Base-by-base conservation (phyloP, 176 grass and related monocot species). In the Oryza punctata region DNA sequence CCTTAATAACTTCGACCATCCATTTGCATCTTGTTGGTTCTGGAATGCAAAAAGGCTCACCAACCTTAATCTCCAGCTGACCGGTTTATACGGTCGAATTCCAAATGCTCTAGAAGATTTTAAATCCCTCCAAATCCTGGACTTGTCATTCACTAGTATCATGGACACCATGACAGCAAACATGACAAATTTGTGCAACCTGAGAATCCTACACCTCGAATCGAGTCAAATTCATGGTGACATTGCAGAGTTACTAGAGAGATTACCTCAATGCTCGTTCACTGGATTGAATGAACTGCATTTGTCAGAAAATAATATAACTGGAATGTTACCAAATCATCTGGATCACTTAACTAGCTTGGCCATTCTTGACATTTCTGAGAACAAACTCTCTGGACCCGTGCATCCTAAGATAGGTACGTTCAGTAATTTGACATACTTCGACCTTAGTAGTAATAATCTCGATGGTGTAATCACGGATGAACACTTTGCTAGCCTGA, bases 321-420 rank as follows among this genome's bases (percentile, higher is more conserved):
- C 15, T 0, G 82, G 73, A n/a, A 11, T 7, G 6, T 6, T 83
- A 5, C 81, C 70, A 0, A 1, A 27, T 2, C 9, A 0, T 2
- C 23, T 85, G 0, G 35, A 5, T 1, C 10, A 70, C 1, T 45
- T 70, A 0, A 61, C 12, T 2, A 63, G 26, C 7, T 40, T 84
- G 3, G 69, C 12, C 1, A 16, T 0, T 27, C 87, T 90, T 52
- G 32, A 68, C 28, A 38, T 92, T 0, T 30, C 29, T 0, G 0
- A 3, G 1, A 92, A 87, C 29, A 12, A 81, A 0, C 19, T 92
- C 10, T 52, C n/a, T 19, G 82, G 90, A 47, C 0, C 1, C 1
- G 45, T 92, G 5, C 90, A 86, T 2, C 2, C 29, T 0, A 72
- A 84, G 67, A 78, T 92, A 2, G 32, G 86, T 32, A 21, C 1